Base-by-base conservation (phyloP, 768 basidiomycete species). In the Tulasnella sp. region DNA sequence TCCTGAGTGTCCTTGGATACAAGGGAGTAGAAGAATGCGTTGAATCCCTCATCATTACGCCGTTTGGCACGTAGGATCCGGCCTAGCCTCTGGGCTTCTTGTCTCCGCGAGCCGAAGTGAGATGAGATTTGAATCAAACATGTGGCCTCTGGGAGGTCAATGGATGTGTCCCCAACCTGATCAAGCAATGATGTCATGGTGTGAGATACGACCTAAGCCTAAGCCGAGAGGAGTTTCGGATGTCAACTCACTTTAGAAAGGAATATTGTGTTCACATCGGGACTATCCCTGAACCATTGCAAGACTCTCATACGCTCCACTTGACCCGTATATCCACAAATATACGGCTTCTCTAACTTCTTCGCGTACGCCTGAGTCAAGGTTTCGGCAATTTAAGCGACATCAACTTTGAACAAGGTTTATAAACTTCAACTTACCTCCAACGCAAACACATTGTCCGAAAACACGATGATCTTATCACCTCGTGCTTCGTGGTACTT, bases 71-170 rank as follows among this genome's bases (percentile, higher is more conserved):
- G 83, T 39, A 99, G 69, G 60, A 99, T 99, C 40, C 95, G 90
- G 12, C 91, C 91, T 48, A 99, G 70, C 53, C 93, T 76, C 62
- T 99, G 95, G 2, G 95, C 95, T 66, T 99, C 95, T 68, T 99
- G 95, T 58, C 95, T 76, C 48, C 95, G 82, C 25, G 92, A 96
- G 16, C 95, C 95, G 65, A 98, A 99, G 67, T 99, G 95, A 6
- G 93, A 96, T 20, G 91, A 96, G 57, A 99, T 98, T 70, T 98
- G 95, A 60, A 99, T 99, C 58, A 99, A 77, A 68, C 95, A 98
- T 6, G 95, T 99, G 37, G 95, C 95, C 70, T 98, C 95, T 32
- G 95, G 95, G 51, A 99, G 69, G 72, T 99, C 93, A 64, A 99
- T 99, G 44, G 91, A 95, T 39, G 93, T 98, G 66, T 98, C 93